Base-by-base conservation (phyloP, 225 moss, liverwort and hornwort genomes). In the Sphagnum tenellum region DNA sequence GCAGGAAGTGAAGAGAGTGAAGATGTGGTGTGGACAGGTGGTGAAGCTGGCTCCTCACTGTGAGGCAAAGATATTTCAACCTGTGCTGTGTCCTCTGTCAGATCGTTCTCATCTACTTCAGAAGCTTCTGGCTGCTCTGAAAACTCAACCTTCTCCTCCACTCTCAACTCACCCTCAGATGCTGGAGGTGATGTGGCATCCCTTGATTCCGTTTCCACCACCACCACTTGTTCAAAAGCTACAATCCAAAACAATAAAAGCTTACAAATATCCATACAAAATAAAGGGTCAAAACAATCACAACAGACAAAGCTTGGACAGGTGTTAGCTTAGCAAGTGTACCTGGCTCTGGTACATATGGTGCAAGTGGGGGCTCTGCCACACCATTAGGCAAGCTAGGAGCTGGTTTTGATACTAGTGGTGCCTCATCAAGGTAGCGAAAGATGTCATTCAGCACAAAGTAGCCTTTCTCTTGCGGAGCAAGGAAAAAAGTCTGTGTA, bases 391-490 rank as follows among this genome's bases (percentile, higher is more conserved):
- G 69, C 59, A 69, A 56, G 46, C 54, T 48, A 12, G 74, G 29
- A 7, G 50, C 45, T 0, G 50, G 14, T 66, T 49, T 75, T 59
- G 63, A 50, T 47, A 57, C 71, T 11, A 74, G 66, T 10, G 79
- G 57, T 61, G 82, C 87, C 56, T 79, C 86, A 53, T 92, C 89
- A 45, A 89, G 64, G 60, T 84, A 95, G 3, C 95, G 88, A 65
- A 92, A 85, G 48, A 92, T 76, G 14, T 95, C 92, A 52, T 95
- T 95, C 52, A 95, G 53, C 3, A 95, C 92, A 4, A 86, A 95
- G 61, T 95, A 95, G 2, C 95, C 96, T 52, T 92, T 92, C 79
- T 90, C 92, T 66, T 96, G 96, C 0, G 96, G 96, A 5, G 96
- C 96, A 75, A 96, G 72, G 62, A 96, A 96, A 61, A 96, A 96